A percentile compares a stretch with the other conserved stretches of the same genome.
Evolutionary conservation across 805 yeast species (phyloP).

Genomic region (Hanseniaspora taiwanica): DNA sequence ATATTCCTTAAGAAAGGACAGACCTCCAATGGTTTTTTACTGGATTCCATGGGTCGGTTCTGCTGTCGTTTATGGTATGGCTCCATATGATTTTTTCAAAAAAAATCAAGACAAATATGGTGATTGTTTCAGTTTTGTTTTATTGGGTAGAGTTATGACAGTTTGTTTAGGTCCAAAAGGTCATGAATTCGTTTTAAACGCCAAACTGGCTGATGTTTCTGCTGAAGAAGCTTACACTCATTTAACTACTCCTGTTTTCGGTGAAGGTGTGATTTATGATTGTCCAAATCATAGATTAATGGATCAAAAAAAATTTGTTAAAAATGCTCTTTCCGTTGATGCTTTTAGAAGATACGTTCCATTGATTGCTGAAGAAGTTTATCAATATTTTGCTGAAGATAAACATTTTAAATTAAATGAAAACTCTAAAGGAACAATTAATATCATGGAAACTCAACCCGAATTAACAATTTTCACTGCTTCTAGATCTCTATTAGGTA

Average conservation of each 20-base stretch:
- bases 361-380: conserved; percentile 64
- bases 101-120: conserved; percentile 73
- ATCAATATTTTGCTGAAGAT: conserved; percentile 46
- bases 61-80: conserved; percentile 79
- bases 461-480: conserved; percentile 96
- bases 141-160: conserved; percentile 87
- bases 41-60: conserved; percentile 95
- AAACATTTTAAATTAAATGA: conserved; percentile 32
- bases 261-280: conserved; percentile 94
- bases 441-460: conserved; percentile 77
- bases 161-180: conserved; percentile 96
- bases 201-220: conserved; percentile 76
- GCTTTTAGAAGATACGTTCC: conserved; percentile 83
- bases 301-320: conserved; percentile 98
- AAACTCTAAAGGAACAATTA: conserved; percentile 35
- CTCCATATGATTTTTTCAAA: conserved; percentile 83
- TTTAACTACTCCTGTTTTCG: conserved; percentile 98
- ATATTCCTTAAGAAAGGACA: conserved; percentile 61
- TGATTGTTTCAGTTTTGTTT: conserved; percentile 80
- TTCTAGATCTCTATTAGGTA: conserved; percentile 79
- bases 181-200: conserved; percentile 89
- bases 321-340: conserved; percentile 74
- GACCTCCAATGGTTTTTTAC: conserved; percentile 84
- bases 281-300: conserved; percentile 86
- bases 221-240: conserved; percentile 96